phyloP scores from a whole-genome alignment of 148 eudicot species.

The Salicornia ramosissima region DNA sequence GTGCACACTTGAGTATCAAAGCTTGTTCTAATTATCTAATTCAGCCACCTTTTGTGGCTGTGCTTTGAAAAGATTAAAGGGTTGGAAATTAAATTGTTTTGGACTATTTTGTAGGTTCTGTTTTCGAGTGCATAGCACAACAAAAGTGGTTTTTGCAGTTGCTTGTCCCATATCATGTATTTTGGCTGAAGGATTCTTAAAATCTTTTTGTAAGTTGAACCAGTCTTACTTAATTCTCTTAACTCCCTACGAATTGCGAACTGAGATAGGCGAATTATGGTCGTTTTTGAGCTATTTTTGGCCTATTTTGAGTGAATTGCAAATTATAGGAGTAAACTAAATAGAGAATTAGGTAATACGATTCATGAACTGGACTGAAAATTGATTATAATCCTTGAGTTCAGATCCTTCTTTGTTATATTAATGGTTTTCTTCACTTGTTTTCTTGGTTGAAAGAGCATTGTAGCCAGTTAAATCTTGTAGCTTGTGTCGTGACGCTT shows the following conservation, averaged over 20 bases:
- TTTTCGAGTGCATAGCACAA: too few species aligned
- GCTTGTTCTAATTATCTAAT: neutral
- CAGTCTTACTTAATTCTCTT: too few species aligned
- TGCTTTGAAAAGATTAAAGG: neutral
- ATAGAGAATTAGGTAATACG: too few species aligned
- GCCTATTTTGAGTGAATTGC: too few species aligned
- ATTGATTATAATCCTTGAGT: neutral
- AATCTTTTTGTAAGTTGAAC: too few species aligned
- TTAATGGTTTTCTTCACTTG: neutral
- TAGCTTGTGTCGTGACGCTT: slow-evolving; percentile 6
- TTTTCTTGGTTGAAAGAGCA: neutral
- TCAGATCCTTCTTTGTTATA: neutral
- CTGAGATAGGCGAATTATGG: too few species aligned
- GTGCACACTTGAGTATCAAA: neutral
- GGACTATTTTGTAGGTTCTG: neutral
- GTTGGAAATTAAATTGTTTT: neutral
- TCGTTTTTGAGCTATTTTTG: too few species aligned
- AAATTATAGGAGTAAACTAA: too few species aligned
- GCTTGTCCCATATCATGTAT: neutral
- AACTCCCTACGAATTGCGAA: too few species aligned
- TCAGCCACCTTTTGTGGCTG: neutral
- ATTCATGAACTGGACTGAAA: too few species aligned
- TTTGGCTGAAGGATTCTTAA: too few species aligned
- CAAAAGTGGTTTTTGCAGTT: neutral
- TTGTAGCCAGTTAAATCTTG: neutral